Conservation (phyloP, 139 green algal genomes). For the Diplosphaera chodatii region DNA sequence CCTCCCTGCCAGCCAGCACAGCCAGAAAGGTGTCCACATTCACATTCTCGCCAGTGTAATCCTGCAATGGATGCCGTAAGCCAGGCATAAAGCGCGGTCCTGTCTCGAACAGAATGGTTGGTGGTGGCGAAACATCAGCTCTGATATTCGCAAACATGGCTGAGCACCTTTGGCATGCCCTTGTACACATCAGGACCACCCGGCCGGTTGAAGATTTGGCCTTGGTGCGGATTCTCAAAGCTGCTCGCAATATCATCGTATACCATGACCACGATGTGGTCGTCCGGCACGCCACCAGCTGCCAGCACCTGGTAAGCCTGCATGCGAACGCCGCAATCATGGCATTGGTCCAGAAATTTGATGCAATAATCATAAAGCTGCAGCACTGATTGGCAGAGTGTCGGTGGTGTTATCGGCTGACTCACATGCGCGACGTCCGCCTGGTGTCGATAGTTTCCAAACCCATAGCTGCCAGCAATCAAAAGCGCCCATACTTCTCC, state of each 20-base stretch:
- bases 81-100: no score
- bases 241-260: conserved; percentile 83
- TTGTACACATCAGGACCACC: conserved; percentile 78
- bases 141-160: no score
- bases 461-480: conserved; percentile 76
- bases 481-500: conserved; percentile 78
- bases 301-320: conserved; percentile 76
- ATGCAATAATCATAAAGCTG: no score
- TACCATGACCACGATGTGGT: conserved; percentile 82
- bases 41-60: conserved; percentile 83
- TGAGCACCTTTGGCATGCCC: conserved; percentile 63
- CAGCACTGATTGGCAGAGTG: no score
- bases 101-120: no score
- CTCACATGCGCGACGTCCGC: conserved; percentile 62
- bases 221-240: conserved; percentile 69
- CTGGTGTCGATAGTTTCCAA: conserved; percentile 90
- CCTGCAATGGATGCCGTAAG: no score
- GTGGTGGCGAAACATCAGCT: no score
- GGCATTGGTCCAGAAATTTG: no score
- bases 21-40: conserved; percentile 73
- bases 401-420: no score
- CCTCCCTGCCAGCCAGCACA: conserved; percentile 70
- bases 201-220: conserved; percentile 85
- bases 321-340: no score
- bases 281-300: conserved; percentile 37